phyloP scores from a whole-genome alignment of 2,329 filamentous ascomycete genomes.

The Paecilomyces sp. region DNA sequence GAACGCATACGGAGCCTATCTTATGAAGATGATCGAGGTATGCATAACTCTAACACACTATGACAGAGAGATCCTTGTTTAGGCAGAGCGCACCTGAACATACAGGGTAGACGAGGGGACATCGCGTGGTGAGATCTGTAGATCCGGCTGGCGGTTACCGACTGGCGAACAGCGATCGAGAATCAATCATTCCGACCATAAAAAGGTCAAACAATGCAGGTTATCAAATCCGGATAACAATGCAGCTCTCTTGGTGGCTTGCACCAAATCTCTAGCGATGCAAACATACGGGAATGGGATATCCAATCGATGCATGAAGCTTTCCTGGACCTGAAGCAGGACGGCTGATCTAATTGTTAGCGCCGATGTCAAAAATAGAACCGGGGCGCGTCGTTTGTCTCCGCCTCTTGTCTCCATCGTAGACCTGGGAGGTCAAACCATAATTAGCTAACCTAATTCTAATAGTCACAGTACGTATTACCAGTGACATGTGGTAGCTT shows the following conservation, averaged over 20 bases:
- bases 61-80: too few species aligned
- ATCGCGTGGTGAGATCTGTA: background rate
- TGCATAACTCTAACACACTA: background rate
- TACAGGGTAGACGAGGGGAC: background rate
- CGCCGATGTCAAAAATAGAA: slow-evolving; percentile 15
- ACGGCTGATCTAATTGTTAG: slow-evolving; percentile 11
- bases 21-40: background rate
- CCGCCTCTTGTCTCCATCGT: slow-evolving; percentile 9
- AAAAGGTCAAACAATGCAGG: background rate
- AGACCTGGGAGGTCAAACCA: too few species aligned
- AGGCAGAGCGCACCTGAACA: background rate
- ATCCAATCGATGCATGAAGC: background rate
- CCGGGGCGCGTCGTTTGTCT: slow-evolving; percentile 10
- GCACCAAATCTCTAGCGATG: background rate
- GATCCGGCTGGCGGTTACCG: background rate
- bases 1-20: background rate
- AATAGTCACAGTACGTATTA: too few species aligned
- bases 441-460: too few species aligned
- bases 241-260: background rate
- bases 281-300: background rate
- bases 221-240: background rate
- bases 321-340: slow-evolving; percentile 16
- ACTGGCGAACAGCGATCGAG: background rate
- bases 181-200: background rate
- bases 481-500: too few species aligned